Conservation (phyloP, 1,284 basidiomycete genomes). For the Cryptococcus sp. region DNA sequence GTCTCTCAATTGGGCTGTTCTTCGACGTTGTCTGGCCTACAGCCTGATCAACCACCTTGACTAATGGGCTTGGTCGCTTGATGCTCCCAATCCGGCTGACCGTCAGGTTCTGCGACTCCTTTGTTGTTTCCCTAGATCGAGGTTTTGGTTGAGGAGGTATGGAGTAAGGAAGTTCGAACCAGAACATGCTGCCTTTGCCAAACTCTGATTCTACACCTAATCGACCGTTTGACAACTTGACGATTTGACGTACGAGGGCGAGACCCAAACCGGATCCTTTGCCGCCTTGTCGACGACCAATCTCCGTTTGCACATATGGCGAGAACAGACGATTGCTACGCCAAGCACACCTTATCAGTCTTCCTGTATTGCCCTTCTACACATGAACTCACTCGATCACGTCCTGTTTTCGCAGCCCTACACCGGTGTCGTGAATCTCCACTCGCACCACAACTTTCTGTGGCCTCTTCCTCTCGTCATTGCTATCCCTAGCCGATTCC, state of each 20-base stretch:
- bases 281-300: constrained; percentile 75
- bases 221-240: constrained; percentile 76
- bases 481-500: constrained; percentile 15
- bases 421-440: constrained; percentile 78
- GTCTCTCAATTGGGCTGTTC: constrained; percentile 12
- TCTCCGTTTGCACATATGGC: constrained; percentile 55
- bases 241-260: constrained; percentile 84
- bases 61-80: constrained; percentile 9
- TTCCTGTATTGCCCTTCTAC: background rate
- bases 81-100: constrained; percentile 7
- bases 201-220: constrained; percentile 60
- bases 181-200: constrained; percentile 52
- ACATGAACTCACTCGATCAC: constrained; percentile 65
- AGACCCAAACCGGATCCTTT: constrained; percentile 87
- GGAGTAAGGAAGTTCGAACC: constrained; percentile 62
- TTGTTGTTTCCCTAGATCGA: background rate
- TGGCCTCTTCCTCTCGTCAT: constrained; percentile 22
- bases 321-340: constrained; percentile 47
- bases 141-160: constrained; percentile 35
- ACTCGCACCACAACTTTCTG: constrained; percentile 64
- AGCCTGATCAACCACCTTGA: constrained; percentile 1
- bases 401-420: constrained; percentile 69
- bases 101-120: background rate
- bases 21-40: background rate
- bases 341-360: background rate